phyloP scores from a whole-genome alignment of 2,329 filamentous ascomycete genomes.

The Gaeumannomyces tritici region DNA sequence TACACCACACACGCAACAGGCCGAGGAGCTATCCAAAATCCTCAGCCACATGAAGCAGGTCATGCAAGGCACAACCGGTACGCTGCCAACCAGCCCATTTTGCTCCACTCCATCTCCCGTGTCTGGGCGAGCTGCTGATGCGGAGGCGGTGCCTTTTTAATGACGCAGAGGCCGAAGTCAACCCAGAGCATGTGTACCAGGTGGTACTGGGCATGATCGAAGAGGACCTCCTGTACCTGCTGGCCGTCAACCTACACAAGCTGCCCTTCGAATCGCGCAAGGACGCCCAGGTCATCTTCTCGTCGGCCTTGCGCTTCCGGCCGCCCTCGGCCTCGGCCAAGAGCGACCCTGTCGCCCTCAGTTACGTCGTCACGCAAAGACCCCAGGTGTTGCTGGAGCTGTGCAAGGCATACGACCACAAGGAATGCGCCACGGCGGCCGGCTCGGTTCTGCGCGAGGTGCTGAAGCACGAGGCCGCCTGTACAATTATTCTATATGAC shows the following conservation, averaged over 20 bases:
- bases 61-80: slow-evolving; percentile 88
- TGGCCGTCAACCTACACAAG: slow-evolving; percentile 73
- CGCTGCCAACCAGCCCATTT: slow-evolving; percentile 10
- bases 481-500: slow-evolving; percentile 87
- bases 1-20: slow-evolving; percentile 33
- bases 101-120: neutral
- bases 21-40: slow-evolving; percentile 79
- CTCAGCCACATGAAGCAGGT: slow-evolving; percentile 86
- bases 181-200: slow-evolving; percentile 78
- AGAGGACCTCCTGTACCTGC: slow-evolving; percentile 78
- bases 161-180: slow-evolving; percentile 66
- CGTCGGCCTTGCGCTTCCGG: slow-evolving; percentile 86
- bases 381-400: slow-evolving; percentile 82
- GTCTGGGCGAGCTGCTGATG: neutral
- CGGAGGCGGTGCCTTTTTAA: neutral
- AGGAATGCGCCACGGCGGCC: slow-evolving; percentile 85
- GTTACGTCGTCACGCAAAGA: slow-evolving; percentile 77
- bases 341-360: slow-evolving; percentile 73
- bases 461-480: slow-evolving; percentile 79
- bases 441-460: slow-evolving; percentile 85
- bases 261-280: slow-evolving; percentile 95
- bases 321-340: slow-evolving; percentile 56
- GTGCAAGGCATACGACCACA: slow-evolving; percentile 81
- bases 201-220: slow-evolving; percentile 75
- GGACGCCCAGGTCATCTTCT: slow-evolving; percentile 92